phyloP scores from a whole-genome alignment of 2,329 filamentous ascomycete species.

The Aspergillus carbonarius region DNA sequence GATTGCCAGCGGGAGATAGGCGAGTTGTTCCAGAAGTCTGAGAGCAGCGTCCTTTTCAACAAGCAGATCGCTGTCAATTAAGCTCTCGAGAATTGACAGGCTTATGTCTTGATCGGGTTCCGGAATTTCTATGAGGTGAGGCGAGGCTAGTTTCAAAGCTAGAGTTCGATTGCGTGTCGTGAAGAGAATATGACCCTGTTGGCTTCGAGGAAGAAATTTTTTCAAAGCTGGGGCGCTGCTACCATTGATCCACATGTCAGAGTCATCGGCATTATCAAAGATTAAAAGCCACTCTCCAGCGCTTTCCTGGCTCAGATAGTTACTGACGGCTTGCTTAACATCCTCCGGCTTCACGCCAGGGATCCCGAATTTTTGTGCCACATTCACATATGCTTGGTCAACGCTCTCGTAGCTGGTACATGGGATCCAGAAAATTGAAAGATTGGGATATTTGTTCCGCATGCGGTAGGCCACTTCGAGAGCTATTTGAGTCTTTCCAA shows the following conservation, averaged over 20 bases:
- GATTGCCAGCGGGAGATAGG: constrained; percentile 27
- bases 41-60: constrained; percentile 4
- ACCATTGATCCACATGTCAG: constrained; percentile 14
- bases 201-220: constrained; percentile 17
- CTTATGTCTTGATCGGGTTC: not conserved
- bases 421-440: constrained; percentile 29
- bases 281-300: constrained; percentile 23
- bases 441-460: constrained; percentile 4
- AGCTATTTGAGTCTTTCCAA: constrained; percentile 32
- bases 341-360: constrained; percentile 4
- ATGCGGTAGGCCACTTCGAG: constrained; percentile 27
- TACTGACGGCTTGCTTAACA: constrained; percentile 6
- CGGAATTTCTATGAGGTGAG: constrained; percentile 12
- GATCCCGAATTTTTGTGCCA: constrained; percentile 9
- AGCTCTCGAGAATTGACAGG: not conserved
- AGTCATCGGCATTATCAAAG: constrained; percentile 26
- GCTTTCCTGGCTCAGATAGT: constrained; percentile 11
- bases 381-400: constrained; percentile 15
- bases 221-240: not conserved
- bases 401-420: constrained; percentile 21
- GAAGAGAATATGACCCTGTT: constrained; percentile 27
- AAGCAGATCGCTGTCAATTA: constrained; percentile 8
- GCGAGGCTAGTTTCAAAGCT: constrained; percentile 8
- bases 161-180: constrained; percentile 23
- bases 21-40: constrained; percentile 19